Evolutionary conservation across 768 basidiomycete species (phyloP).

Genomic region (Trametes elegans): DNA sequence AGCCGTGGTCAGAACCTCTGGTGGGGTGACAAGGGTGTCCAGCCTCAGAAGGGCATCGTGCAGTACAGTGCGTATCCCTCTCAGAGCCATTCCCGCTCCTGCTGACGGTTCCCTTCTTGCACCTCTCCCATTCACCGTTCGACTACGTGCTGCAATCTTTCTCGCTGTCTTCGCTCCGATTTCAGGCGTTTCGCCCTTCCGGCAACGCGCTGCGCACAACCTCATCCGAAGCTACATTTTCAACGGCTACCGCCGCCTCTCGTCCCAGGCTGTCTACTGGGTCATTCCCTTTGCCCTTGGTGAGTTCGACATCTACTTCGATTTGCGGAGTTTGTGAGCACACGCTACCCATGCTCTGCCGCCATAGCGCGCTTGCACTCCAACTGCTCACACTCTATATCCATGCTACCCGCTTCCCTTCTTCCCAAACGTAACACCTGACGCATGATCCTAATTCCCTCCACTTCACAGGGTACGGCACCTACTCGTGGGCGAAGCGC

Average conservation of each 20-base stretch:
- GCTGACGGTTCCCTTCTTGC: too few relatives aligned
- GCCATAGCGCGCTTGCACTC: background rate
- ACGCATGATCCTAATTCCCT: background rate
- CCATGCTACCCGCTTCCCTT: background rate
- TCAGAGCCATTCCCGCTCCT: background rate
- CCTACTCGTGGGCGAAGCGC: slow-evolving; percentile 77
- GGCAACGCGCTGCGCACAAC: slow-evolving; percentile 69
- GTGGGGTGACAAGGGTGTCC: slow-evolving; percentile 80
- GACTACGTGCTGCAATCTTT: background rate
- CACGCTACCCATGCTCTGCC: background rate
- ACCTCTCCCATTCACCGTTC: too few relatives aligned
- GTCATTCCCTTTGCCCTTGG: slow-evolving; percentile 74
- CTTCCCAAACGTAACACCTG: background rate
- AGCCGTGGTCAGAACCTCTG: slow-evolving; percentile 63
- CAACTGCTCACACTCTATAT: background rate
- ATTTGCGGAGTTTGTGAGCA: too few relatives aligned
- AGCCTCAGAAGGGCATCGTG: slow-evolving; percentile 73
- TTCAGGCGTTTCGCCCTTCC: slow-evolving; percentile 80
- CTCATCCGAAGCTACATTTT: slow-evolving; percentile 75
- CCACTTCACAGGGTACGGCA: slow-evolving; percentile 66
- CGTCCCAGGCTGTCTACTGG: slow-evolving; percentile 75
- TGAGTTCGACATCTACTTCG: too few relatives aligned
- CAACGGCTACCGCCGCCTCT: slow-evolving; percentile 81
- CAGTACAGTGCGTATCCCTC: slow-evolving; percentile 67
- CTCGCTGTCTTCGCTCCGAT: background rate